Evolutionary conservation across 495 filamentous ascomycete species (phyloP), one percentile per base, ranked within the genome.

Genomic region (Pseudevernia furfuracea): DNA sequence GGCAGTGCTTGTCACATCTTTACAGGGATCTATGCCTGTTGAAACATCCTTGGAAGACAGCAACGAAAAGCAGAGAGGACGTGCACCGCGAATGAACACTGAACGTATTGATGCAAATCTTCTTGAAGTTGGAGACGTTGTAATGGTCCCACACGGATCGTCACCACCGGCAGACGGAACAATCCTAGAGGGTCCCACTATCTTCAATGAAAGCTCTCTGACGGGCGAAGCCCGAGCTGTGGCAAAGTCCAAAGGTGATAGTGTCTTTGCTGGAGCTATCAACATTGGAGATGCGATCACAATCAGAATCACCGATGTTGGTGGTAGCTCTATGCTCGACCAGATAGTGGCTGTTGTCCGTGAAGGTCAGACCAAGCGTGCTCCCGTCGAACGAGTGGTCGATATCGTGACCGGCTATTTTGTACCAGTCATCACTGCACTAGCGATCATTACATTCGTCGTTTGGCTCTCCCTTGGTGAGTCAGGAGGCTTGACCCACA

Each of bases 331-430:
- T 4, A 91, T 97, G 89, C 80, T 97, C 38, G 93, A 97, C 72
- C 85, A 91, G 63, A 96, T 97, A 69, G 90, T 97, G 65, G 80
- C 84, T 28, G 89, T 91, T 34, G 91, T 97, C 15, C 87, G 93
- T 4, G 91, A 97, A 75, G 94, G 93, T 4, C 94, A 96, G 74
- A 89, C 89, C 21, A 85, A 85, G 68, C 86, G 89, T 48, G 93
- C 94, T 3, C 93, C 92, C 0, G 84, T 97, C 59, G 92, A 97
- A 72, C 80, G 89, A 57, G 78, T 94, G 21, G 93, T 92, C 3
- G 92, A 96, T 72, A 71, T 87, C 1, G 75, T 97, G 63, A 96
- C 91, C 32, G 84, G 85, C 23, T 92, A 95, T 70, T 97, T 97
- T 63, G 93, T 96, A 19, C 93, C 93, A 3, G 80, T 87, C 55